A percentile compares a stretch with the other conserved stretches of the same genome.
phyloP scores from a whole-genome alignment of 352 stramenopile species.

The Phytopythium vexans region DNA sequence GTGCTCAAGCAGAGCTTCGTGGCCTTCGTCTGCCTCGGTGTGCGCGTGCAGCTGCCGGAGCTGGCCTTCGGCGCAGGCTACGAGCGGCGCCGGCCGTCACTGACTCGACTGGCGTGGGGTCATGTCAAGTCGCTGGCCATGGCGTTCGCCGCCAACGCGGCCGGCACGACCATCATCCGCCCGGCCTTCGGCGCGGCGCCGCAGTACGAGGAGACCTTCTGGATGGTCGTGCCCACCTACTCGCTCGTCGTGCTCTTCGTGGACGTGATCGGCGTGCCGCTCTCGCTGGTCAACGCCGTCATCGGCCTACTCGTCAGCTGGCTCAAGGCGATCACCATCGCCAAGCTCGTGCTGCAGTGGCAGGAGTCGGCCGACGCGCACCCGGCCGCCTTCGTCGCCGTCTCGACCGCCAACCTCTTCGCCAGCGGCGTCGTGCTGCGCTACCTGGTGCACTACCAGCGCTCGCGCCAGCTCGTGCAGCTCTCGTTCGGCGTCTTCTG shows the following conservation, averaged over 20 bases:
- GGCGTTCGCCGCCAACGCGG: constrained; percentile 56
- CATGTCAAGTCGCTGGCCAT: constrained; percentile 49
- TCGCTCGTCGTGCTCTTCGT: constrained; percentile 37
- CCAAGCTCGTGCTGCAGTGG: constrained; percentile 66
- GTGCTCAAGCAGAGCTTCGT: constrained; percentile 59
- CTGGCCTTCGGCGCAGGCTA: constrained; percentile 34
- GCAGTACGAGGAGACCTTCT: constrained; percentile 55
- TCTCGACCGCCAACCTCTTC: constrained; percentile 71
- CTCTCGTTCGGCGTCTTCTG: constrained; percentile 32
- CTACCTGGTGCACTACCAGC: constrained; percentile 49
- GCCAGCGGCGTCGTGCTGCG: constrained; percentile 57
- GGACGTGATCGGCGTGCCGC: constrained; percentile 35
- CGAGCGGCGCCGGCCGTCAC: constrained; percentile 24
- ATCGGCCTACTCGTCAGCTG: constrained; percentile 62
- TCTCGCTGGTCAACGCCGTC: constrained; percentile 40
- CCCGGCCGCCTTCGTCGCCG: constrained; percentile 49
- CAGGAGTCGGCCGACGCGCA: constrained; percentile 38
- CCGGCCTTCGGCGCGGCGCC: constrained; percentile 50
- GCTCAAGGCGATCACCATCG: constrained; percentile 70
- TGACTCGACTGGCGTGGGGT: constrained; percentile 21
- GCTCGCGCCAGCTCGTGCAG: constrained; percentile 27
- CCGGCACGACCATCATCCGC: constrained; percentile 61
- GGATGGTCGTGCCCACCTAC: constrained; percentile 61
- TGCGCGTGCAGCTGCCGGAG: constrained; percentile 35
- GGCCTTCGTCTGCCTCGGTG: constrained; percentile 53